Evolutionary conservation across 257 asterid genomes (phyloP).

Genomic region (Paulownia fortunei): DNA sequence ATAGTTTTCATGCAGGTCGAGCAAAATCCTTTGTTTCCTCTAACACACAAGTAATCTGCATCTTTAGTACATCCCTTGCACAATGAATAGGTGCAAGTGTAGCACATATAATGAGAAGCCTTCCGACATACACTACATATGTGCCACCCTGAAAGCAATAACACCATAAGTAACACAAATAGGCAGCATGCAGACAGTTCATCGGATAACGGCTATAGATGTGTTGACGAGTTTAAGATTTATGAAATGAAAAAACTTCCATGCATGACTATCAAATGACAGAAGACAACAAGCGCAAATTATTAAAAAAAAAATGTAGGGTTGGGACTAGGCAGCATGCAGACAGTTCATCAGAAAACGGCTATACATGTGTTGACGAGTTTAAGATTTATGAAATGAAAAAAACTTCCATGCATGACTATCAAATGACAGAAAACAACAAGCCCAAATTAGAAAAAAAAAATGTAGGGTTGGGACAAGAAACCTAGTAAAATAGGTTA

Average conservation of each 20-base stretch:
- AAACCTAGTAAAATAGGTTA: not conserved
- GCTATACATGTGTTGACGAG: not conserved
- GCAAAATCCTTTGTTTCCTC: slow-evolving; percentile 94
- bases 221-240: not conserved
- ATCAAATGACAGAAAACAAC: not conserved
- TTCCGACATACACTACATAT: slow-evolving; percentile 89
- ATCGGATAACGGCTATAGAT: not conserved
- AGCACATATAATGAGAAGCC: slow-evolving; percentile 80
- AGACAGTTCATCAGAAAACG: slow-evolving; percentile 3
- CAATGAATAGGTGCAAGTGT: slow-evolving; percentile 91
- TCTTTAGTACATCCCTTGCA: slow-evolving; percentile 85
- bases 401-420: slow-evolving; percentile 10
- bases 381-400: not conserved
- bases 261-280: slow-evolving; percentile 7
- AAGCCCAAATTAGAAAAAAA: not conserved
- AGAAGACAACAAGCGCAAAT: not conserved
- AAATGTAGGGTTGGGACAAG: not conserved
- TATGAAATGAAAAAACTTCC: not conserved
- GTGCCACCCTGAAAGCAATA: slow-evolving; percentile 91
- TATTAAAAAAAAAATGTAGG: too few species aligned
- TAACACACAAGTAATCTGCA: slow-evolving; percentile 69
- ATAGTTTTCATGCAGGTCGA: slow-evolving; percentile 86
- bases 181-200: slow-evolving; percentile 10
- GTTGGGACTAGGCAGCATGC: slow-evolving; percentile 16
- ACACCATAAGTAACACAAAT: slow-evolving; percentile 32